A percentile compares a stretch with the other conserved stretches of the same genome.
Conservation (phyloP, 1,139 yeast genomes). For the Lodderomyces theae region DNA sequence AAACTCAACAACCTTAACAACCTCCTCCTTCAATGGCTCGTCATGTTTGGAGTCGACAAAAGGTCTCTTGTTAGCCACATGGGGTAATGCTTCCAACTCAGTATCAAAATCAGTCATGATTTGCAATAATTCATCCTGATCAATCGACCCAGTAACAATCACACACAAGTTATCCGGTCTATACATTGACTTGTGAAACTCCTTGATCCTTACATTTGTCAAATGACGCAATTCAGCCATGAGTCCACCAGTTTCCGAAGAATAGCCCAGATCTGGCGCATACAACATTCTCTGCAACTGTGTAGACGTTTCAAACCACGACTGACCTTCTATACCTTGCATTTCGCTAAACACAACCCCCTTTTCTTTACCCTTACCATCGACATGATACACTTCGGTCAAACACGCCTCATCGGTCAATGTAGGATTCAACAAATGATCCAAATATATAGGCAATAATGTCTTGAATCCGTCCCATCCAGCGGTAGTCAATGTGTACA, state of each 20-base stretch:
- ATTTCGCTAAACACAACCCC: constrained; percentile 98
- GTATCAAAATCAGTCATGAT: constrained; percentile 65
- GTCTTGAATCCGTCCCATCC: constrained; percentile 95
- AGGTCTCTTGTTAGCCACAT: constrained; percentile 54
- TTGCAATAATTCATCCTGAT: constrained; percentile 63
- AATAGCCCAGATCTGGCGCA: constrained; percentile 55
- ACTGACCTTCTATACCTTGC: constrained; percentile 87
- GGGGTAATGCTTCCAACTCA: constrained; percentile 43
- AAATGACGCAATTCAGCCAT: constrained; percentile 72
- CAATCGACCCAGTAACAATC: constrained; percentile 80
- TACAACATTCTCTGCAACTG: constrained; percentile 64
- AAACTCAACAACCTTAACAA: constrained; percentile 59
- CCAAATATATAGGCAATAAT: constrained; percentile 83
- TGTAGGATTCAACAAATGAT: constrained; percentile 82
- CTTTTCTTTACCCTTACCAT: constrained; percentile 85
- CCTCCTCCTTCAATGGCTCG: constrained; percentile 37
- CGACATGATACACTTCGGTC: constrained; percentile 94
- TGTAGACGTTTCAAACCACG: constrained; percentile 69
- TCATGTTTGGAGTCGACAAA: constrained; percentile 72
- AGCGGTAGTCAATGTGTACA: constrained; percentile 85
- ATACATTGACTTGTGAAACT: constrained; percentile 71
- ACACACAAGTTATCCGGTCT: constrained; percentile 83
- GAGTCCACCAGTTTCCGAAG: constrained; percentile 93
- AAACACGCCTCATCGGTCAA: constrained; percentile 85
- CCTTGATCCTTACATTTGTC: constrained; percentile 68